phyloP scores from a whole-genome alignment of 495 filamentous ascomycete species.

The Sordaria brevicollis region DNA sequence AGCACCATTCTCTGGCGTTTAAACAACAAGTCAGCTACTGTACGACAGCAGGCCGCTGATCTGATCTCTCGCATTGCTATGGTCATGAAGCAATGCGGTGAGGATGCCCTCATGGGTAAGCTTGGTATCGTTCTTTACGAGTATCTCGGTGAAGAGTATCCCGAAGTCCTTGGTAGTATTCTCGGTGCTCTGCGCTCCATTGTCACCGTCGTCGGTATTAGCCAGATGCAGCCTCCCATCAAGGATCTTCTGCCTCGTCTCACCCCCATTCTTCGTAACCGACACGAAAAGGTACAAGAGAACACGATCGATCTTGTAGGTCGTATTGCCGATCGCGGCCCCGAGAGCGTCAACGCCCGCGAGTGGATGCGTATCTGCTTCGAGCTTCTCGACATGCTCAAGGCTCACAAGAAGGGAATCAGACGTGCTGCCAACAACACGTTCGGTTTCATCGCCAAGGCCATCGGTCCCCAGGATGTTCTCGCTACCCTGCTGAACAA shows the following conservation, averaged over 20 bases:
- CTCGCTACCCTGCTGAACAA: constrained; percentile 94
- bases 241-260: constrained; percentile 91
- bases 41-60: constrained; percentile 94
- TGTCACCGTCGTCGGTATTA: constrained; percentile 96
- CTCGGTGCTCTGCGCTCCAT: constrained; percentile 90
- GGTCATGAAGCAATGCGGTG: constrained; percentile 97
- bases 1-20: constrained; percentile 94
- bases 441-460: constrained; percentile 99
- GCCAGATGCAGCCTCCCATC: constrained; percentile 98
- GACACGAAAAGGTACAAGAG: constrained; percentile 99
- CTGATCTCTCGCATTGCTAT: constrained; percentile 92
- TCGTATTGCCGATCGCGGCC: constrained; percentile 94
- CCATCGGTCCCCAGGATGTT: constrained; percentile 96
- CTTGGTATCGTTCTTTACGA: constrained; percentile 95
- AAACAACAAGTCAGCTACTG: constrained; percentile 94
- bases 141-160: constrained; percentile 98
- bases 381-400: constrained; percentile 97
- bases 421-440: constrained; percentile 98
- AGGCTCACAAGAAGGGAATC: constrained; percentile 99
- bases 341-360: constrained; percentile 88
- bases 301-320: constrained; percentile 99
- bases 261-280: constrained; percentile 93
- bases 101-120: constrained; percentile 92
- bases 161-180: constrained; percentile 94
- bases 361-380: constrained; percentile 99